Evolutionary conservation across 2,329 filamentous ascomycete species (phyloP).

Genomic region (Hymenoscyphus scutula): DNA sequence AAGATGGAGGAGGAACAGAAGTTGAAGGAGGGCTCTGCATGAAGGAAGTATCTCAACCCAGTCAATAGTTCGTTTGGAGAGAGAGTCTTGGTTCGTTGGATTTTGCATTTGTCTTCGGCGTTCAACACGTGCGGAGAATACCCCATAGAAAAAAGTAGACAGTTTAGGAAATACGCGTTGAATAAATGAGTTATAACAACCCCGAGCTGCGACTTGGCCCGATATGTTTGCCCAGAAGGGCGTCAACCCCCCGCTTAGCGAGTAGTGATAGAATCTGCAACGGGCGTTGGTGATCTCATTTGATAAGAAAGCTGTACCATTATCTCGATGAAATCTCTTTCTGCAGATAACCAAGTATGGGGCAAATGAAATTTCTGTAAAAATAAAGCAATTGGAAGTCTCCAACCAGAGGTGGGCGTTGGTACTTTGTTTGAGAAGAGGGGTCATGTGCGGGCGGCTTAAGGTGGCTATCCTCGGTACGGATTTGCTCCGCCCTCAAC

Average conservation of each 20-base stretch:
- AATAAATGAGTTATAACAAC: not conserved
- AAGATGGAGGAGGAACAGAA: slow-evolving; percentile 48
- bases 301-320: not conserved
- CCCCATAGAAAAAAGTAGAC: slow-evolving; percentile 9
- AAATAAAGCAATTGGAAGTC: not conserved
- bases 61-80: not conserved
- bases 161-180: not conserved
- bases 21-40: slow-evolving; percentile 25
- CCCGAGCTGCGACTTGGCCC: not conserved
- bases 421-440: not conserved
- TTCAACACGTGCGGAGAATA: slow-evolving; percentile 28
- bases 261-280: not conserved
- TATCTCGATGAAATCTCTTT: not conserved
- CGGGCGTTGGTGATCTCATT: not conserved
- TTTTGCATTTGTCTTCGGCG: slow-evolving; percentile 25
- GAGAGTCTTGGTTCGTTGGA: not conserved
- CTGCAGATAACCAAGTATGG: not conserved
- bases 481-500: not conserved
- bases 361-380: slow-evolving; percentile 1
- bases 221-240: not conserved
- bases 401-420: too few relatives aligned
- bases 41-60: not conserved
- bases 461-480: not conserved
- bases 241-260: not conserved
- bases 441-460: slow-evolving; percentile 3